A percentile compares a stretch with the other conserved stretches of the same genome.
Evolutionary conservation across 768 basidiomycete species (phyloP).

Genomic region (Boletales sp.): DNA sequence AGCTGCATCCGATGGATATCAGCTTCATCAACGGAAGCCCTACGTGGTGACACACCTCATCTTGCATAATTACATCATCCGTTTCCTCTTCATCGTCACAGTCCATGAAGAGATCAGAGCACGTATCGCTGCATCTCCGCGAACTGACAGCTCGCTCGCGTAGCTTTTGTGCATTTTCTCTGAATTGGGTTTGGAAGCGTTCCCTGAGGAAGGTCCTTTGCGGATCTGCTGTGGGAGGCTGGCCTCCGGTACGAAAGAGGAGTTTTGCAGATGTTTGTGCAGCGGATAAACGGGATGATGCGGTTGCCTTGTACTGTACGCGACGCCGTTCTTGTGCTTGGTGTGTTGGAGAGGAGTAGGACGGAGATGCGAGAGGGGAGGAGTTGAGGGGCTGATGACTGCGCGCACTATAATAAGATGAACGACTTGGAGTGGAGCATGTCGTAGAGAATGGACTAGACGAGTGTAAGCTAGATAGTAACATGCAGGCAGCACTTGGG

Average conservation of each 20-base stretch:
- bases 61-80: slow-evolving; percentile 57
- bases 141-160: slow-evolving; percentile 44
- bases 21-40: slow-evolving; percentile 5
- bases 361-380: slow-evolving; percentile 51
- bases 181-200: slow-evolving; percentile 56
- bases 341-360: slow-evolving; percentile 42
- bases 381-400: slow-evolving; percentile 40
- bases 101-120: slow-evolving; percentile 45
- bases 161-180: slow-evolving; percentile 57
- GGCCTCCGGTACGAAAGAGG: slow-evolving; percentile 14
- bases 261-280: slow-evolving; percentile 6
- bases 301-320: slow-evolving; percentile 49
- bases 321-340: slow-evolving; percentile 48
- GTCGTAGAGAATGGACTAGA: slow-evolving; percentile 18
- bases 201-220: slow-evolving; percentile 56
- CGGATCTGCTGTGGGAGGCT: slow-evolving; percentile 39
- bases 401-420: slow-evolving; percentile 27
- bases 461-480: slow-evolving; percentile 17
- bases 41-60: slow-evolving; percentile 42
- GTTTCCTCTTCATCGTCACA: slow-evolving; percentile 56
- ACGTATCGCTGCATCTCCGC: slow-evolving; percentile 45
- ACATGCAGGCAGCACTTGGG: slow-evolving; percentile 11
- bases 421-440: slow-evolving; percentile 38
- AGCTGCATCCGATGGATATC: slow-evolving; percentile 41
- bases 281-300: slow-evolving; percentile 19